A percentile compares a stretch with the other conserved stretches of the same genome.
phyloP scores from a whole-genome alignment of 2,329 filamentous ascomycete species.

The Fulvia fulva region DNA sequence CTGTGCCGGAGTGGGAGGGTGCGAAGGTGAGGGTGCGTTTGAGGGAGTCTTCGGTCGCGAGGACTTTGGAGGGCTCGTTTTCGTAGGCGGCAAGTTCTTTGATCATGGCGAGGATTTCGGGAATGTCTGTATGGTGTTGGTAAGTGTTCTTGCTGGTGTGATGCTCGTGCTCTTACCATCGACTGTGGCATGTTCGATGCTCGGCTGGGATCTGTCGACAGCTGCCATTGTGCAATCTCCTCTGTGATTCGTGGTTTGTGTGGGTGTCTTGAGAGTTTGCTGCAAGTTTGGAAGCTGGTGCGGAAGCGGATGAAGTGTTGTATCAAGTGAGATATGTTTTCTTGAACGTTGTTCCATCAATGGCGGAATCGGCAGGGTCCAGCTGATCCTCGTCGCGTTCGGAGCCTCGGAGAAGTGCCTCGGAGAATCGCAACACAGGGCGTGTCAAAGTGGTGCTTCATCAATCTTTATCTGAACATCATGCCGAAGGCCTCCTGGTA shows the following conservation, averaged over 20 bases:
- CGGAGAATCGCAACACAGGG: neutral
- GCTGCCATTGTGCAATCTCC: neutral
- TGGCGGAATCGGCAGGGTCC: neutral
- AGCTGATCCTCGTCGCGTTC: neutral
- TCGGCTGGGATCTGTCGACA: neutral
- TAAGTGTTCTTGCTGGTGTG: neutral
- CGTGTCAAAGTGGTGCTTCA: too few species aligned
- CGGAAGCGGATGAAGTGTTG: neutral
- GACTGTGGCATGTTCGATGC: constrained; percentile 56
- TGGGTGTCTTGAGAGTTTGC: neutral
- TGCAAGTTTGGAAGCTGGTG: neutral
- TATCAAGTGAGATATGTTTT: neutral
- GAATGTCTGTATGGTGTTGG: constrained; percentile 63
- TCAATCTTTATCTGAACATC: too few species aligned
- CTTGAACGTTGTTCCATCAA: neutral
- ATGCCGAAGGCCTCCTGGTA: too few species aligned
- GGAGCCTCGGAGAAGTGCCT: neutral
- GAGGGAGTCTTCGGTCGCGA: constrained; percentile 74
- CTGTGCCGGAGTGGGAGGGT: constrained; percentile 34
- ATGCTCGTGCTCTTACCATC: constrained; percentile 32
- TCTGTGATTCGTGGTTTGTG: neutral
- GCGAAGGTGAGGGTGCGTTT: constrained; percentile 75
- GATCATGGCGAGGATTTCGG: constrained; percentile 76
- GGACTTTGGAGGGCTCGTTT: constrained; percentile 66
- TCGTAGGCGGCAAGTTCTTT: constrained; percentile 85